phyloP scores from a whole-genome alignment of 768 basidiomycete species.

The Dacryopinax primogenitus region DNA sequence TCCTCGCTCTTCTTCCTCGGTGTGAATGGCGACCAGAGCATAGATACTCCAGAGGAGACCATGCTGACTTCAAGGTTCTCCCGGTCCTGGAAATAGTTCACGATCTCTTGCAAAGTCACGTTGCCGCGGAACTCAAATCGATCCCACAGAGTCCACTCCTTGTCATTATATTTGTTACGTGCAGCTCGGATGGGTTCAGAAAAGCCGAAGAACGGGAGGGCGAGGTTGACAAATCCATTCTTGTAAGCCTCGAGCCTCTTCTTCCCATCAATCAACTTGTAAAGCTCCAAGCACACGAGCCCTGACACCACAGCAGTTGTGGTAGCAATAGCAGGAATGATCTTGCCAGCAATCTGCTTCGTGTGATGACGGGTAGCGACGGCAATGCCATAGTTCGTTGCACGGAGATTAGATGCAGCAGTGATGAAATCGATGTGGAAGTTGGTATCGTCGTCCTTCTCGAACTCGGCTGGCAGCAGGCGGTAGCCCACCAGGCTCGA shows the following conservation, averaged over 20 bases:
- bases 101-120: slow-evolving; percentile 73
- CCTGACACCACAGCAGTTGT: slow-evolving; percentile 95
- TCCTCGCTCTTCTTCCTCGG: slow-evolving; percentile 91
- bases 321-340: slow-evolving; percentile 98
- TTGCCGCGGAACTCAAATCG: slow-evolving; percentile 85
- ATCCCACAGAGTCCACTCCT: slow-evolving; percentile 98
- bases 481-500: slow-evolving; percentile 94
- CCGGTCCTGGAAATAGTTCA: slow-evolving; percentile 68
- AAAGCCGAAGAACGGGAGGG: slow-evolving; percentile 97
- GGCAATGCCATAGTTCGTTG: slow-evolving; percentile 84
- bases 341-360: slow-evolving; percentile 97
- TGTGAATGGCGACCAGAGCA: slow-evolving; percentile 93
- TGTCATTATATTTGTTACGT: slow-evolving; percentile 76
- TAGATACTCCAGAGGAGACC: slow-evolving; percentile 95
- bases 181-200: slow-evolving; percentile 87
- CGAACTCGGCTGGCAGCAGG: slow-evolving; percentile 87
- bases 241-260: slow-evolving; percentile 87
- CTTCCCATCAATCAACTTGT: slow-evolving; percentile 98
- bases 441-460: slow-evolving; percentile 98
- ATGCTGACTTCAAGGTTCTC: slow-evolving; percentile 83
- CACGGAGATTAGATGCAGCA: slow-evolving; percentile 90
- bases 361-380: slow-evolving; percentile 81
- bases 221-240: slow-evolving; percentile 96
- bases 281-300: slow-evolving; percentile 87
- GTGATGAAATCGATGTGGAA: slow-evolving; percentile 99